phyloP scores from a whole-genome alignment of 345 rosid genomes.

The Citrus sinensis region DNA sequence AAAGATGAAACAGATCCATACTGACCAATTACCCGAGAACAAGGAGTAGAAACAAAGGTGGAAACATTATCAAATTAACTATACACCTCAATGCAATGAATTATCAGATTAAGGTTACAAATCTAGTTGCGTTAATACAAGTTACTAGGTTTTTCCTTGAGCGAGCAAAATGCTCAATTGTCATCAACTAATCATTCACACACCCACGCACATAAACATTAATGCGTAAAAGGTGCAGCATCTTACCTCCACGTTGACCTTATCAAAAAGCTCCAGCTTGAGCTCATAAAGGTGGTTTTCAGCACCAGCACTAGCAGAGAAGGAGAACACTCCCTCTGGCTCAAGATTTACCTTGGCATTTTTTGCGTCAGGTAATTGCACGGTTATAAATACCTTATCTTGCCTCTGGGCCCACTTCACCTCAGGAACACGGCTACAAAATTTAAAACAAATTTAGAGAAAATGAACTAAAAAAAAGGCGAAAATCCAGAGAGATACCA shows the following conservation, averaged over 20 bases:
- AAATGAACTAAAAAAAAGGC: neutral
- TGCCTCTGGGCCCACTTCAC: conserved; percentile 86
- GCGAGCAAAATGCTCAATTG: neutral
- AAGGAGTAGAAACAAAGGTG: neutral
- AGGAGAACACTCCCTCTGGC: conserved; percentile 71
- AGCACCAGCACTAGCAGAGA: conserved; percentile 72
- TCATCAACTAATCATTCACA: neutral
- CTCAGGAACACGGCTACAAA: conserved; percentile 74
- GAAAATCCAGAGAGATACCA: neutral
- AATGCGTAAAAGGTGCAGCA: neutral
- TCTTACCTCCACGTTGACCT: conserved; percentile 79
- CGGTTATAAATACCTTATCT: conserved; percentile 68
- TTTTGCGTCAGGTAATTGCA: conserved; percentile 65
- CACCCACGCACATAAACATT: neutral
- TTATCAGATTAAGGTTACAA: neutral
- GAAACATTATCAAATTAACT: conserved; percentile 1
- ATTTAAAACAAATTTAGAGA: neutral
- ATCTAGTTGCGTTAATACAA: neutral
- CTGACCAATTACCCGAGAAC: neutral
- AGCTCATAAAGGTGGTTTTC: conserved; percentile 56
- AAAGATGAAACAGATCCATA: neutral
- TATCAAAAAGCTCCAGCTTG: conserved; percentile 75
- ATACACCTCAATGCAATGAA: neutral
- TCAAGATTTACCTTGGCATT: conserved; percentile 70
- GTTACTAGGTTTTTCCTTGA: neutral